phyloP scores from a whole-genome alignment of 2,329 filamentous ascomycete genomes.

The Fusarium nodosum region DNA sequence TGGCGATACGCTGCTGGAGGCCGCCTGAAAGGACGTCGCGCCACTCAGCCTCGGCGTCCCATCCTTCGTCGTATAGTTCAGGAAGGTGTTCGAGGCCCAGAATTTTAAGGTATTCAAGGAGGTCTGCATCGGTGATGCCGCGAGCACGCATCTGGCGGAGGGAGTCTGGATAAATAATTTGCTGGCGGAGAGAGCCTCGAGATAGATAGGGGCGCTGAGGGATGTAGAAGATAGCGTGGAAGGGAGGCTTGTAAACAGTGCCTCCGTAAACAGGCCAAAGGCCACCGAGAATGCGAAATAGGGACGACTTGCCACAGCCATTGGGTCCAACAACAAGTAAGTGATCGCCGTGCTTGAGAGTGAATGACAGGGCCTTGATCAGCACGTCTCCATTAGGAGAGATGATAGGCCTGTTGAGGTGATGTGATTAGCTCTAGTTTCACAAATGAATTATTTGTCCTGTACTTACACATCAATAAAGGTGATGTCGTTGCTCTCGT shows the following conservation, averaged over 20 bases:
- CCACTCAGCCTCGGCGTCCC: conserved; percentile 97
- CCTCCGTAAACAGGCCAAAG: conserved; percentile 98
- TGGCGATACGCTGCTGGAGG: conserved; percentile 94
- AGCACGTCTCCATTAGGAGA: conserved; percentile 96
- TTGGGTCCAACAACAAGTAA: conserved; percentile 96
- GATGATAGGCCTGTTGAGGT: conserved; percentile 78
- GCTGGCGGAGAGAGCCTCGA: conserved; percentile 90
- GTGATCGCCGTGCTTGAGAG: conserved; percentile 87
- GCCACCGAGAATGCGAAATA: conserved; percentile 96
- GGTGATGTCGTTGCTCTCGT: conserved; percentile 85
- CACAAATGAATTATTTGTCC: not conserved
- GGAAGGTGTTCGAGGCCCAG: conserved; percentile 89
- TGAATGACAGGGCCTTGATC: conserved; percentile 86
- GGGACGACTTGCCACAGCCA: conserved; percentile 94
- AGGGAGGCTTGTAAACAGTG: conserved; percentile 89
- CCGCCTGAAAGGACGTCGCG: conserved; percentile 92
- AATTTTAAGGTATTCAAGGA: conserved; percentile 80
- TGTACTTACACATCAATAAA: conserved; percentile 80
- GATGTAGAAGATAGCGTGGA: conserved; percentile 97
- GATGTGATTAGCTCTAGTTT: conserved; percentile 33
- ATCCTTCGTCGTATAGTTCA: conserved; percentile 80
- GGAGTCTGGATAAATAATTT: conserved; percentile 96
- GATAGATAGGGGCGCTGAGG: conserved; percentile 95
- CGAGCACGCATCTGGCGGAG: conserved; percentile 88
- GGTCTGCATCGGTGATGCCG: conserved; percentile 83